Evolutionary conservation across 441 rosid genomes (phyloP).

Genomic region (Gossypium lobatum): DNA sequence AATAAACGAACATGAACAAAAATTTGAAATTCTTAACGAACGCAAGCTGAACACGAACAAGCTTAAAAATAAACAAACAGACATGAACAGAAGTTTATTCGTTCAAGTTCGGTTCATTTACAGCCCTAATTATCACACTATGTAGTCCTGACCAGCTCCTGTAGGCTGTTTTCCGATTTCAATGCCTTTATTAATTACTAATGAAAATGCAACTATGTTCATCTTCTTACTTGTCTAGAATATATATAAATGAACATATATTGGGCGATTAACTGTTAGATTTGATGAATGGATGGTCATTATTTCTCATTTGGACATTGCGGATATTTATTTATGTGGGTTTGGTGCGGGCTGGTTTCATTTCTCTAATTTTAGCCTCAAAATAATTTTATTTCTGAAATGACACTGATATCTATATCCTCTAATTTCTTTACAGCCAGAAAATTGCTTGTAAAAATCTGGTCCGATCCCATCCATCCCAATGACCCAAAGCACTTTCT

Average conservation of each 20-base stretch:
- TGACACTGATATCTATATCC: not conserved
- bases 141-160: not conserved
- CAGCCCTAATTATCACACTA: not conserved
- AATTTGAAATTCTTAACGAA: too few relatives aligned
- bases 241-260: not conserved
- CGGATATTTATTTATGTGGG: not conserved
- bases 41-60: too few relatives aligned
- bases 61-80: too few relatives aligned
- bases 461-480: not conserved
- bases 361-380: not conserved
- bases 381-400: too few relatives aligned
- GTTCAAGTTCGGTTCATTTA: too few relatives aligned
- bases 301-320: not conserved
- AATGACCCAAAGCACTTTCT: not conserved
- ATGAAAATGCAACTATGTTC: not conserved
- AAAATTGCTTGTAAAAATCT: not conserved
- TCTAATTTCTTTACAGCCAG: not conserved
- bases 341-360: not conserved
- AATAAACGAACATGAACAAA: too few relatives aligned
- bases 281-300: not conserved
- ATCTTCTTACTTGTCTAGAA: too few relatives aligned
- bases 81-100: too few relatives aligned
- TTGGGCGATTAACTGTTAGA: not conserved
- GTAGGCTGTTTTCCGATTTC: not conserved
- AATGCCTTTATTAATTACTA: not conserved